Evolutionary conservation across 2,329 filamentous ascomycete genomes (phyloP).

Genomic region (Cytospora paraplurivora): DNA sequence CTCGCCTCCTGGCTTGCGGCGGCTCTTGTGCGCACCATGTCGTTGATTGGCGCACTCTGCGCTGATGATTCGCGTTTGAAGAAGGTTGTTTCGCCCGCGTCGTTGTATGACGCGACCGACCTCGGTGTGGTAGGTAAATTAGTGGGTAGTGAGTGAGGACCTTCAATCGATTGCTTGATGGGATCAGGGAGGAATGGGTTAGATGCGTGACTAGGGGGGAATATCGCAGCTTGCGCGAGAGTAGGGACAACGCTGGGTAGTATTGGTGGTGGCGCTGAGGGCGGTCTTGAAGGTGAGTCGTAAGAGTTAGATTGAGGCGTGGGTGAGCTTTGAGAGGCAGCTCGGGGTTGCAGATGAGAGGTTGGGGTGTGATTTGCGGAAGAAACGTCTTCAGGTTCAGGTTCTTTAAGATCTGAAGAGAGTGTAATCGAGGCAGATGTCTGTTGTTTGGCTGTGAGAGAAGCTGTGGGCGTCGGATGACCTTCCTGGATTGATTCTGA

Average conservation of each 20-base stretch:
- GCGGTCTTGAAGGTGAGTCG: slow-evolving; percentile 15
- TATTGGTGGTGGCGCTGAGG: slow-evolving; percentile 2
- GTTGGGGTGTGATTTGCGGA: slow-evolving; percentile 13
- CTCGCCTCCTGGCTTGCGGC: neutral
- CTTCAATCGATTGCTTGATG: slow-evolving; percentile 28
- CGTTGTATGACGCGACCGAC: slow-evolving; percentile 25
- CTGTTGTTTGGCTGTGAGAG: slow-evolving; percentile 9
- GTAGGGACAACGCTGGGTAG: slow-evolving; percentile 9
- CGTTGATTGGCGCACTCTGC: slow-evolving; percentile 19
- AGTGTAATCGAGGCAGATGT: slow-evolving; percentile 3
- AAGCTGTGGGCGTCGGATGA: slow-evolving; percentile 12
- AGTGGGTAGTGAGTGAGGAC: slow-evolving; percentile 14
- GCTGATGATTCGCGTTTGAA: slow-evolving; percentile 27
- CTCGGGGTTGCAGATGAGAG: neutral
- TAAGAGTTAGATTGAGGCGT: slow-evolving; percentile 16
- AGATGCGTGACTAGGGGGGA: slow-evolving; percentile 15
- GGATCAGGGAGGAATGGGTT: slow-evolving; percentile 23
- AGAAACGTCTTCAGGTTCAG: slow-evolving; percentile 13
- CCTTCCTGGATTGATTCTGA: slow-evolving; percentile 3
- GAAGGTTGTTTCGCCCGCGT: slow-evolving; percentile 23
- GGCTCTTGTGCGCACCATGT: slow-evolving; percentile 6
- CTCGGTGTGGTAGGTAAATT: slow-evolving; percentile 21
- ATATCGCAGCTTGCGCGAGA: slow-evolving; percentile 10
- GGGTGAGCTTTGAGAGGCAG: slow-evolving; percentile 15
- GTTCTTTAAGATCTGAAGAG: slow-evolving; percentile 14